phyloP scores from a whole-genome alignment of 2,329 filamentous ascomycete genomes.

The Dothiorella sarmentorum region DNA sequence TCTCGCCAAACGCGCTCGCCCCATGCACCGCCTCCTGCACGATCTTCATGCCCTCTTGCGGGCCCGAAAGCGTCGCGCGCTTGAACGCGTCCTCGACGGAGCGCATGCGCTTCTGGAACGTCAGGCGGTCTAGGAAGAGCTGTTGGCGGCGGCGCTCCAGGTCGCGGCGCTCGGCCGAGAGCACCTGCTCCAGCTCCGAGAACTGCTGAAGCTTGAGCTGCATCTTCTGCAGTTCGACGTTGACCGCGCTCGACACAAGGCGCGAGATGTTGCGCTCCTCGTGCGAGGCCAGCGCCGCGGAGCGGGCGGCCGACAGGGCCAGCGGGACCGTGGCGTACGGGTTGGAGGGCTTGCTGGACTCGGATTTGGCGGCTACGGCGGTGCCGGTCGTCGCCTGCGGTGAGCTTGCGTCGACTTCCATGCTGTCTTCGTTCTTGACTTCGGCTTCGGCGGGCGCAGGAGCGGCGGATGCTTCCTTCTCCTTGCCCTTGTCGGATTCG shows the following conservation, averaged over 20 bases:
- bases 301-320: conserved; percentile 78
- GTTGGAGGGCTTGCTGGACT: conserved; percentile 23
- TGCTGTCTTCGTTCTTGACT: conserved; percentile 55
- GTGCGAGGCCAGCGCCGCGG: conserved; percentile 85
- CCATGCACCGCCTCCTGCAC: conserved; percentile 35
- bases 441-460: conserved; percentile 48
- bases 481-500: conserved; percentile 51
- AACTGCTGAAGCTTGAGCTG: conserved; percentile 96
- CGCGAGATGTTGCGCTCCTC: conserved; percentile 96
- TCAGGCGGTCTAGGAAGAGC: conserved; percentile 85
- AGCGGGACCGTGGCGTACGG: conserved; percentile 73
- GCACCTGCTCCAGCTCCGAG: conserved; percentile 87
- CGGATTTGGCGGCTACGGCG: not conserved
- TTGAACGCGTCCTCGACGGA: conserved; percentile 76
- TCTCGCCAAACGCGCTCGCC: conserved; percentile 16
- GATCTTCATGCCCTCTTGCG: conserved; percentile 33
- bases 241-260: conserved; percentile 86
- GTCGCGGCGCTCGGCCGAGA: conserved; percentile 89
- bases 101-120: conserved; percentile 82
- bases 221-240: conserved; percentile 91
- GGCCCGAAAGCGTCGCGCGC: conserved; percentile 41
- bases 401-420: conserved; percentile 57
- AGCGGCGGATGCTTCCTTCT: conserved; percentile 48
- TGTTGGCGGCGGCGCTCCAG: conserved; percentile 89
- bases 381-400: conserved; percentile 43